These are phyloP conservation scores for Inosperma sp. DNA, from an alignment of 768 basidiomycete species.

Conservation along the genomic window DNA sequence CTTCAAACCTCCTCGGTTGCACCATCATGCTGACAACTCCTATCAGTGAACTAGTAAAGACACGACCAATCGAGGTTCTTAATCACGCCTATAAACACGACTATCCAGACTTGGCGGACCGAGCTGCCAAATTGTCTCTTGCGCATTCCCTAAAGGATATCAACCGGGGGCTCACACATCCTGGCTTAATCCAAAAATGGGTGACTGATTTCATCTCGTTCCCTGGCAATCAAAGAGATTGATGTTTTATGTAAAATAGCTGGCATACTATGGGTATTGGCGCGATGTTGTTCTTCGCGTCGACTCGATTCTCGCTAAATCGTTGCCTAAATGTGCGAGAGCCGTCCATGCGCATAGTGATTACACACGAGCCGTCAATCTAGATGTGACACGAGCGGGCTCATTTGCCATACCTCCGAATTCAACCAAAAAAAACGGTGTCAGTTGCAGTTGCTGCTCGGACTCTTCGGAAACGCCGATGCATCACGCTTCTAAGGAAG, in stretches of 20 bases:
- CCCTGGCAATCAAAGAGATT: background rate
- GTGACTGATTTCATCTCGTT: background rate
- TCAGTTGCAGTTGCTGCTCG: too few relatives aligned
- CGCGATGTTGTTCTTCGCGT: background rate
- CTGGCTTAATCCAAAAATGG: conserved; percentile 1
- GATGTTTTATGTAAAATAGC: background rate
- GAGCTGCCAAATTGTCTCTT: background rate
- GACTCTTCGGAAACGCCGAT: too few relatives aligned
- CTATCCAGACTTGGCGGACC: conserved; percentile 7
- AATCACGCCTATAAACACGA: conserved; percentile 13
- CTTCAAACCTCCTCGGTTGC: background rate
- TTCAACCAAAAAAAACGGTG: too few relatives aligned
- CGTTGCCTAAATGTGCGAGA: too few relatives aligned
- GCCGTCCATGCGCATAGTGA: too few relatives aligned
- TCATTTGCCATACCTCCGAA: too few relatives aligned
- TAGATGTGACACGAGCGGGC: too few relatives aligned
- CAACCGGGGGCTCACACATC: background rate
- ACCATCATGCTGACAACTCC: background rate
- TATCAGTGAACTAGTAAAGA: background rate
- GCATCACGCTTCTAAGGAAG: too few relatives aligned
- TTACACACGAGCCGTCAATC: too few relatives aligned
- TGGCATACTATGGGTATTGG: background rate
- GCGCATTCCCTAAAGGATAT: background rate
- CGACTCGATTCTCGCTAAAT: too few relatives aligned
- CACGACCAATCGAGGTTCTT: conserved; percentile 3